Percentiles rank a stretch among this genome's conserved stretches.
phyloP scores from a whole-genome alignment of 2,329 filamentous ascomycete species.

The Pseudogymnoascus sp. region DNA sequence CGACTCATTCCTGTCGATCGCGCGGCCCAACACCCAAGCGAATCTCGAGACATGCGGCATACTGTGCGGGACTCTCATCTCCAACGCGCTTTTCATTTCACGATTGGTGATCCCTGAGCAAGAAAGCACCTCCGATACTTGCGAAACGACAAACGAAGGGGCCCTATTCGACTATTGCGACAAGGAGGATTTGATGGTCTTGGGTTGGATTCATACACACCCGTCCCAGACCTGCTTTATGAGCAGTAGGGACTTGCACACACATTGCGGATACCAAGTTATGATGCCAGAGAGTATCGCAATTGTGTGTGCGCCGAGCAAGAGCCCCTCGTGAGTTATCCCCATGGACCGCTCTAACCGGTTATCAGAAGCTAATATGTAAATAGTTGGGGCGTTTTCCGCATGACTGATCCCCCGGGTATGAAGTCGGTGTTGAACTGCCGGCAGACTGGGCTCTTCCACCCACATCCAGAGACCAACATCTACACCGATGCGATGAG shows the following conservation, averaged over 20 bases:
- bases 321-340: constrained; percentile 58
- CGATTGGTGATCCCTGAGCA: constrained; percentile 87
- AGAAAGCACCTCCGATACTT: constrained; percentile 82
- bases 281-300: constrained; percentile 96
- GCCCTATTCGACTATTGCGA: constrained; percentile 86
- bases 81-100: constrained; percentile 87
- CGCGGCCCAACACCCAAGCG: constrained; percentile 63
- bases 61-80: constrained; percentile 80
- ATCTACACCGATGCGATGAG: constrained; percentile 36
- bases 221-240: constrained; percentile 96
- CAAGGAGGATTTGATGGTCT: constrained; percentile 69
- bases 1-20: constrained; percentile 63
- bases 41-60: constrained; percentile 96
- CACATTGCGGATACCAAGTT: constrained; percentile 86
- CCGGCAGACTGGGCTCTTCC: constrained; percentile 70
- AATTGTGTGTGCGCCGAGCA: constrained; percentile 87
- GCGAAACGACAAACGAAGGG: constrained; percentile 83
- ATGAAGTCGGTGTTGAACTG: constrained; percentile 78
- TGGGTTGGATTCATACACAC: constrained; percentile 98
- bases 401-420: constrained; percentile 86
- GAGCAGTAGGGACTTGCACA: constrained; percentile 89
- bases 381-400: constrained; percentile 76
- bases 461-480: constrained; percentile 49
- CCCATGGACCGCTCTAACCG: constrained; percentile 10
- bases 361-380: constrained; percentile 8